Base-by-base conservation (phyloP, 345 rosid species). In the Arabidopsis arenosa region DNA sequence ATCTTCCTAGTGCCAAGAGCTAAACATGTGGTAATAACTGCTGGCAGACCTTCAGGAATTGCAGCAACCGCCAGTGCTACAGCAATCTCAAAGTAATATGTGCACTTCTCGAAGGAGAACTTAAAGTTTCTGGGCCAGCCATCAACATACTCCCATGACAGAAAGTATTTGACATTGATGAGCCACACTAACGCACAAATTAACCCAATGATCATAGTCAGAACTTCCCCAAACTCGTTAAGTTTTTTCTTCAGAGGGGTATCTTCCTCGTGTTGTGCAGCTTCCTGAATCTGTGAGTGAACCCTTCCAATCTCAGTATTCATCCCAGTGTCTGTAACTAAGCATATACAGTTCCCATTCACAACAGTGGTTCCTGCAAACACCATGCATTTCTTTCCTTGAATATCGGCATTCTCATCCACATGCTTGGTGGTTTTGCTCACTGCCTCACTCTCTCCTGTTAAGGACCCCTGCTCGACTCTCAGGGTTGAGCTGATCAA, bases 41-140 rank as follows among this genome's bases (percentile, higher is more conserved):
- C 98, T 3, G 98, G 98, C 52, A 92, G 72, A 70, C 98, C 98
- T 82, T 94, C 97, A 9, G 98, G 98, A 74, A 94, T 94, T 3
- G 98, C 98, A 76, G 98, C 98, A 54, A 94, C 98, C 0, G 96
- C 97, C 81, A 92, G 78, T 21, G 98, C 97, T 30, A 94, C 97
- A 40, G 98, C 98, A 69, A 94, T 94, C 83, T 94, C 97, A 74
- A 94, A 94, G 85, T 94, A 94, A 57, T 94, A 94, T 3, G 98
- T 94, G 86, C 97, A 94, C 83, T 92, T 94, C 85, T 94, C 98
- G 18, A 94, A 90, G 10, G 97, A 94, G 72, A 94, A 94, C 69
- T 88, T 90, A 43, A 94, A 90, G 80, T 92, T 94, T 69, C 67
- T 83, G 0, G 97, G 97, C 97, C 93, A 85, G 21, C 97, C 96